Conservation (phyloP, 768 basidiomycete species). For the Thelephora aurantiotincta region DNA sequence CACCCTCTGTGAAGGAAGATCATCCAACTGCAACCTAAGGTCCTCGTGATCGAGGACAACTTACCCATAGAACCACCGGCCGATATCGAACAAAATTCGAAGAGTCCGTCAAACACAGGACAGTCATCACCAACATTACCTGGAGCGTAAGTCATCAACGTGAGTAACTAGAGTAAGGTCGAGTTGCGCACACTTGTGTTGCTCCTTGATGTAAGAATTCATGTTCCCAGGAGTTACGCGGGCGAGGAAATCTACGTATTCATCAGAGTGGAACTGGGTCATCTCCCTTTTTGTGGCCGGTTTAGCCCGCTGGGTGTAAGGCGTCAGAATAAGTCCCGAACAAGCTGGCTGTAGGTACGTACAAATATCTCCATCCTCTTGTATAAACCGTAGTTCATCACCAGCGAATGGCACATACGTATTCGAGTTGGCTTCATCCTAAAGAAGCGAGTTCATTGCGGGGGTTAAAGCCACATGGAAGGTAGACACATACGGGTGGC, state of each 20-base stretch:
- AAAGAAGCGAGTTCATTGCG: slow-evolving; percentile 4
- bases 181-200: slow-evolving; percentile 73
- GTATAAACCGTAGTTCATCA: slow-evolving; percentile 99
- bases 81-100: slow-evolving; percentile 98
- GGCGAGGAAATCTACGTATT: slow-evolving; percentile 95
- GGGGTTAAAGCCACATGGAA: slow-evolving; percentile 6
- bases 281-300: slow-evolving; percentile 99
- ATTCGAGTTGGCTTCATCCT: slow-evolving; percentile 98
- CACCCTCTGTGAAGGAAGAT: slow-evolving; percentile 58
- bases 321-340: not conserved
- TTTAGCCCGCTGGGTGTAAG: slow-evolving; percentile 68
- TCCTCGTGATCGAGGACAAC: slow-evolving; percentile 13
- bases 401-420: slow-evolving; percentile 98
- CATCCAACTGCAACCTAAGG: not conserved
- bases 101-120: slow-evolving; percentile 95
- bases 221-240: slow-evolving; percentile 93
- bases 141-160: slow-evolving; percentile 15
- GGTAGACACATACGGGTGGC: slow-evolving; percentile 57
- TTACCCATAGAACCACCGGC: slow-evolving; percentile 99
- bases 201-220: slow-evolving; percentile 85
- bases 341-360: slow-evolving; percentile 21
- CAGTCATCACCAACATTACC: slow-evolving; percentile 99
- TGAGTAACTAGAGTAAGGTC: slow-evolving; percentile 1
- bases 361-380: slow-evolving; percentile 99
- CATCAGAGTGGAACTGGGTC: slow-evolving; percentile 99